Conservation (phyloP, 352 stramenopile genomes). For the Albugo laibachii region DNA sequence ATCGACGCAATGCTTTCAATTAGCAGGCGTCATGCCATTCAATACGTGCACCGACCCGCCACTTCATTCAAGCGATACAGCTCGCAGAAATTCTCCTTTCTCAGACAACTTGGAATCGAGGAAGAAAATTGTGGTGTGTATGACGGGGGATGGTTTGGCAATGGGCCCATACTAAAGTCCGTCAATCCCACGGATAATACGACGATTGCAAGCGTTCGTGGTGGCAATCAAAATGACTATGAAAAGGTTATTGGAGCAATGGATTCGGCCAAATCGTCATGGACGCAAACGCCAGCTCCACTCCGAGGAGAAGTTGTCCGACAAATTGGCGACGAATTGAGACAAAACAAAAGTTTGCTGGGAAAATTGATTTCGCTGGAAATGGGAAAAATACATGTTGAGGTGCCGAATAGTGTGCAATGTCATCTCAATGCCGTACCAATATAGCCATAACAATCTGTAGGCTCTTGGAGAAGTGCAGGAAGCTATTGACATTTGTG, state of each 20-base stretch:
- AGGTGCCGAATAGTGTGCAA: conserved; percentile 13
- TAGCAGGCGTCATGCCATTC: no score
- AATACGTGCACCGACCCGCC: no score
- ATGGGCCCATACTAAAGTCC: conserved; percentile 56
- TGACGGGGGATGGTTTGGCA: conserved; percentile 75
- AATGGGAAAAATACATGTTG: conserved; percentile 88
- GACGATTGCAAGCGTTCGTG: conserved; percentile 62
- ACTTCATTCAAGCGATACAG: no score
- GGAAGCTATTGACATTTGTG: conserved; percentile 88
- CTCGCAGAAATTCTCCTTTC: conserved; percentile 36
- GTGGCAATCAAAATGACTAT: conserved; percentile 70
- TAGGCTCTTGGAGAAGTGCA: conserved; percentile 84
- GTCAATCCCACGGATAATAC: conserved; percentile 72
- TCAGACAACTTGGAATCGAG: conserved; percentile 56
- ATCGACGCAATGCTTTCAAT: no score
- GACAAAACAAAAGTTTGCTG: conserved; percentile 75
- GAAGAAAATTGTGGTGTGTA: conserved; percentile 76
- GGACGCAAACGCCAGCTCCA: conserved; percentile 72
- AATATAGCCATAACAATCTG: neutral
- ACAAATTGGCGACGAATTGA: conserved; percentile 80
- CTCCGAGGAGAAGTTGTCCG: conserved; percentile 81
- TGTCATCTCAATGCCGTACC: neutral
- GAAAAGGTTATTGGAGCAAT: conserved; percentile 62
- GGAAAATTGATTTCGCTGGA: conserved; percentile 81
- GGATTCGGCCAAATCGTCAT: conserved; percentile 65